Conservation (phyloP, 495 filamentous ascomycete species). For the Hypoxylon crocopeplum region DNA sequence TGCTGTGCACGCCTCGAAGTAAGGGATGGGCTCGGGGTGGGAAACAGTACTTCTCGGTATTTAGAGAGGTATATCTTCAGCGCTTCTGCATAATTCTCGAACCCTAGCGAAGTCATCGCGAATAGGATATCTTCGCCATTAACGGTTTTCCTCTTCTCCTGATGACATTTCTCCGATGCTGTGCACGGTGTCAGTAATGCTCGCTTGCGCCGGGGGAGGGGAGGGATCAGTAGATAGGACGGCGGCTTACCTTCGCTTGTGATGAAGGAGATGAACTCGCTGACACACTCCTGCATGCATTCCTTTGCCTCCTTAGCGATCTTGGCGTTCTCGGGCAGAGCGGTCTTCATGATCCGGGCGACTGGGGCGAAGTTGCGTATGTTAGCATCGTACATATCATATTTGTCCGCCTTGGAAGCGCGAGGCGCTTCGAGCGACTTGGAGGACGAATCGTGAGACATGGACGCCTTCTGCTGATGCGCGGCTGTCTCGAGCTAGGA, state of each 20-base stretch:
- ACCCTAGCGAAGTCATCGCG: slow-evolving; percentile 98
- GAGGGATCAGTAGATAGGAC: slow-evolving; percentile 11
- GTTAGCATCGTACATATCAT: slow-evolving; percentile 78
- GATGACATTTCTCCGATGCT: slow-evolving; percentile 99
- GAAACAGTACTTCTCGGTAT: slow-evolving; percentile 90
- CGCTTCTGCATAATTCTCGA: slow-evolving; percentile 98
- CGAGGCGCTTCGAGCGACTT: slow-evolving; percentile 52
- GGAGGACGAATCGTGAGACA: slow-evolving; percentile 62
- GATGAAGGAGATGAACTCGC: slow-evolving; percentile 99
- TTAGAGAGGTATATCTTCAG: slow-evolving; percentile 97
- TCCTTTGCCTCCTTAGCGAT: slow-evolving; percentile 99
- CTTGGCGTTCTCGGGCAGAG: slow-evolving; percentile 96
- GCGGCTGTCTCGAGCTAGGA: slow-evolving; percentile 41
- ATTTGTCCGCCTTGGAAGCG: slow-evolving; percentile 55
- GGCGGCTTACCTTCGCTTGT: slow-evolving; percentile 85
- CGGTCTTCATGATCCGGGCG: slow-evolving; percentile 98
- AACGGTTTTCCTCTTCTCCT: slow-evolving; percentile 98
- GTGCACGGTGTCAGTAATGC: slow-evolving; percentile 43
- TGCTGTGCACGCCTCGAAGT: slow-evolving; percentile 11
- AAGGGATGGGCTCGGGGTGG: slow-evolving; percentile 13
- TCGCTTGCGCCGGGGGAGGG: slow-evolving; percentile 23
- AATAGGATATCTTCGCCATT: slow-evolving; percentile 99
- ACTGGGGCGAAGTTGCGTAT: slow-evolving; percentile 90
- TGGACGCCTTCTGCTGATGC: slow-evolving; percentile 46
- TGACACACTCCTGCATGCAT: slow-evolving; percentile 99